Evolutionary conservation across 257 asterid genomes (phyloP).

Genomic region (Mitragyna speciosa): DNA sequence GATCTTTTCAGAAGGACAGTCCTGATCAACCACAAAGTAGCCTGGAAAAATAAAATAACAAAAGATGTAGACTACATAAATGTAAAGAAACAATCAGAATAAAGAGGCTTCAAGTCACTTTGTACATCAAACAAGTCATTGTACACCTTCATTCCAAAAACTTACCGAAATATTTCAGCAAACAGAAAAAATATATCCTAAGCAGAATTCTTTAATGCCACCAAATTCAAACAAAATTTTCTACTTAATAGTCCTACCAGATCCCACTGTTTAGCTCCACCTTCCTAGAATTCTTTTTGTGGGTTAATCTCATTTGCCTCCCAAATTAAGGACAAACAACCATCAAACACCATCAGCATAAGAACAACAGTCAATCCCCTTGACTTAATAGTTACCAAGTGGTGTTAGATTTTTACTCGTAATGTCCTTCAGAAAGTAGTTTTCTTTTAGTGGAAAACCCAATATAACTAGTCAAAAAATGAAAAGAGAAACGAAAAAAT

Average conservation of each 20-base stretch:
- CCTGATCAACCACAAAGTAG: constrained; percentile 20
- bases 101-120: neutral
- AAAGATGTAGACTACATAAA: no score
- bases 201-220: neutral
- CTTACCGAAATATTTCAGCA: neutral
- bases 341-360: neutral
- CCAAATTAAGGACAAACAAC: neutral
- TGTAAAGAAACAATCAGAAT: no score
- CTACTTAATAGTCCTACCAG: neutral
- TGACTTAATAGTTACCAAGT: neutral
- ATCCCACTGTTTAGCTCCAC: neutral
- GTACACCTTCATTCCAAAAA: neutral
- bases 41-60: constrained; percentile 14
- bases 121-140: neutral
- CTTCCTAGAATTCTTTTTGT: neutral
- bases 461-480: neutral
- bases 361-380: neutral
- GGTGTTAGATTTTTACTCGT: neutral
- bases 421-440: neutral
- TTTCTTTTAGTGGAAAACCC: neutral
- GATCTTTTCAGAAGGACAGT: constrained; percentile 18
- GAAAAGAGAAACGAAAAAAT: neutral
- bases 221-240: neutral
- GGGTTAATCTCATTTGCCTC: neutral
- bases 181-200: neutral